Conservation (phyloP, 768 basidiomycete species). For the Tylopilus sp. region DNA sequence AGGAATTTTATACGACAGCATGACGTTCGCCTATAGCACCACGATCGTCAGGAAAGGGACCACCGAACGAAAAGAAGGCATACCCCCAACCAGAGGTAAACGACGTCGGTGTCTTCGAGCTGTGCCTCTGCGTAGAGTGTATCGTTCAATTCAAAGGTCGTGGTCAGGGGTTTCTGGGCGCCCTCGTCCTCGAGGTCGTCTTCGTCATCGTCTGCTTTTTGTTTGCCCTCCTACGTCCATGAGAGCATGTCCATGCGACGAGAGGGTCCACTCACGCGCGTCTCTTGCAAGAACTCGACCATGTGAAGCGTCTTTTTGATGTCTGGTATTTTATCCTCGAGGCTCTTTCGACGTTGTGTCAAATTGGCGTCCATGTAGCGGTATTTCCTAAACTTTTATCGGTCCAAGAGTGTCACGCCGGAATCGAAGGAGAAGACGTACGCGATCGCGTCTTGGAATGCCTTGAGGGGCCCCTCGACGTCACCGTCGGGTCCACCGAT, state of each 20-base stretch:
- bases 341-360: constrained; percentile 67
- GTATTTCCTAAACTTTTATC: constrained; percentile 75
- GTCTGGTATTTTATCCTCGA: constrained; percentile 96
- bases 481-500: constrained; percentile 76
- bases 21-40: constrained; percentile 83
- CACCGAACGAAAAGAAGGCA: constrained; percentile 27
- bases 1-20: constrained; percentile 89
- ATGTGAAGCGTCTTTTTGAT: constrained; percentile 89
- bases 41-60: not conserved
- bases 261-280: constrained; percentile 48
- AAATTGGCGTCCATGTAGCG: constrained; percentile 94
- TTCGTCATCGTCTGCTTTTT: constrained; percentile 29
- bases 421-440: constrained; percentile 40
- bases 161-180: constrained; percentile 55
- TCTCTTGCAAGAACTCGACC: constrained; percentile 76
- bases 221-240: constrained; percentile 55
- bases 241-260: not conserved
- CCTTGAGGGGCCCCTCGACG: constrained; percentile 72
- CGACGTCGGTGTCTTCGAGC: constrained; percentile 81
- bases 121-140: constrained; percentile 92
- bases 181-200: constrained; percentile 59
- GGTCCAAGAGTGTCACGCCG: constrained; percentile 13
- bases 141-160: constrained; percentile 94
- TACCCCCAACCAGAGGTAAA: constrained; percentile 96
- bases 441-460: constrained; percentile 92